A percentile compares a stretch with the other conserved stretches of the same genome.
phyloP scores from a whole-genome alignment of 495 filamentous ascomycete species.

The Acidomyces sp. region DNA sequence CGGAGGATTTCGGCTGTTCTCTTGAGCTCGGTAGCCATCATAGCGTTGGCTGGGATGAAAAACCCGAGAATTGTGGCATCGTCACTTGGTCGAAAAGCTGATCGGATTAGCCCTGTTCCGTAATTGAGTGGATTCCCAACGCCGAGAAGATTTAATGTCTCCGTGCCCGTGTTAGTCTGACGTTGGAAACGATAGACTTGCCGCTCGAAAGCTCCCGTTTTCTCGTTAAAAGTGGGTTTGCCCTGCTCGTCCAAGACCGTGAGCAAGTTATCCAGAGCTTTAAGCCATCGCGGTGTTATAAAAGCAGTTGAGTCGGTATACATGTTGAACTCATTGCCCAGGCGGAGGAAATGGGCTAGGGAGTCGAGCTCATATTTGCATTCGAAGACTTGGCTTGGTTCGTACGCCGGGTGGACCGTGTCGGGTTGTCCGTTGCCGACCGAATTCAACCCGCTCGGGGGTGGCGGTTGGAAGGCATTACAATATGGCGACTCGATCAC shows the following conservation, averaged over 20 bases:
- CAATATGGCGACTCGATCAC: conserved; percentile 93
- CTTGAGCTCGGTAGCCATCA: conserved; percentile 84
- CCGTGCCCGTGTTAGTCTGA: conserved; percentile 66
- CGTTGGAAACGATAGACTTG: conserved; percentile 85
- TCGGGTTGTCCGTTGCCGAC: conserved; percentile 68
- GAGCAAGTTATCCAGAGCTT: conserved; percentile 62
- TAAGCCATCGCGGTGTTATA: conserved; percentile 65
- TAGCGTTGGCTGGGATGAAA: conserved; percentile 91
- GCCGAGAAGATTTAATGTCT: conserved; percentile 72
- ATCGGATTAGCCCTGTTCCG: conserved; percentile 74
- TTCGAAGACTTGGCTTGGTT: conserved; percentile 76
- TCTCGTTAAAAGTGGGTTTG: conserved; percentile 59
- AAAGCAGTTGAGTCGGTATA: conserved; percentile 67
- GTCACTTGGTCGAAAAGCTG: conserved; percentile 91
- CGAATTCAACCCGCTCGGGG: conserved; percentile 56
- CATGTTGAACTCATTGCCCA: conserved; percentile 75
- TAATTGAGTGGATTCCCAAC: conserved; percentile 81
- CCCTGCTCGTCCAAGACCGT: conserved; percentile 64
- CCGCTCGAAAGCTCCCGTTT: conserved; percentile 45
- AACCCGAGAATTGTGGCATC: conserved; percentile 93
- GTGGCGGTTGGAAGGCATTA: conserved; percentile 94
- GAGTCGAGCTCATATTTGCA: conserved; percentile 99
- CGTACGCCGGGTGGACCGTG: conserved; percentile 71
- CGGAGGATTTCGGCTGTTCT: conserved; percentile 57
- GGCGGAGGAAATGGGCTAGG: conserved; percentile 74